phyloP scores from a whole-genome alignment of 495 filamentous ascomycete genomes.

The Darksidea phi region DNA sequence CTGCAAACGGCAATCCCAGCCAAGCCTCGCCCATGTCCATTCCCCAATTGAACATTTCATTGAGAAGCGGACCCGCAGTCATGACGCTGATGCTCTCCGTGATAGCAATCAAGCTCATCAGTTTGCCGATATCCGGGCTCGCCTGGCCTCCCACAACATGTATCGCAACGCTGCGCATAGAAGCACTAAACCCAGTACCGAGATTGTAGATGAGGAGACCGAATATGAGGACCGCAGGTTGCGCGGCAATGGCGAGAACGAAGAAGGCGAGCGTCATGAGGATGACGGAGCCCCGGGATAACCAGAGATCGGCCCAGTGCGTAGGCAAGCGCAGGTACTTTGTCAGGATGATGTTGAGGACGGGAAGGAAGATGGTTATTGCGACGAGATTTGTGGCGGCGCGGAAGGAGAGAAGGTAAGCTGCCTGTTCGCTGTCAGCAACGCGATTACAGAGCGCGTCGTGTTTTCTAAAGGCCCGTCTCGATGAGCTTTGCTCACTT shows the following conservation, averaged over 20 bases:
- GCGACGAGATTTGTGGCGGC: slow-evolving; percentile 43
- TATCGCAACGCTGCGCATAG: slow-evolving; percentile 44
- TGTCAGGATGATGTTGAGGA: slow-evolving; percentile 31
- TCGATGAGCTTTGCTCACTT: background rate
- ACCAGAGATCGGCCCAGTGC: slow-evolving; percentile 40
- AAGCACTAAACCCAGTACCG: slow-evolving; percentile 41
- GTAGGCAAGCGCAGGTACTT: slow-evolving; percentile 39
- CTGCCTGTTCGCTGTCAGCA: slow-evolving; percentile 36
- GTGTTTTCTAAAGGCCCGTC: too few species aligned
- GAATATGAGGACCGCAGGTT: slow-evolving; percentile 41
- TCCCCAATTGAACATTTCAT: slow-evolving; percentile 43
- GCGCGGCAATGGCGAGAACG: slow-evolving; percentile 39
- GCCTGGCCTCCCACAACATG: slow-evolving; percentile 41
- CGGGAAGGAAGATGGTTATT: slow-evolving; percentile 42
- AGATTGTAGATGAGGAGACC: slow-evolving; percentile 43
- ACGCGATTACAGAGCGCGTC: too few species aligned
- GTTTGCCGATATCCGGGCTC: slow-evolving; percentile 40
- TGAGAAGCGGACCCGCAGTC: slow-evolving; percentile 44
- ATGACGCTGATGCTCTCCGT: slow-evolving; percentile 40
- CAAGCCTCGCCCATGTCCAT: slow-evolving; percentile 43
- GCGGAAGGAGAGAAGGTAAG: slow-evolving; percentile 46
- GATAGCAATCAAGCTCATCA: slow-evolving; percentile 43
- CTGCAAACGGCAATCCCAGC: slow-evolving; percentile 27
- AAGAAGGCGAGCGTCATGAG: slow-evolving; percentile 40
- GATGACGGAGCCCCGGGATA: slow-evolving; percentile 41